Conservation (phyloP, 2,329 filamentous ascomycete genomes). For the Fulvia fulva region DNA sequence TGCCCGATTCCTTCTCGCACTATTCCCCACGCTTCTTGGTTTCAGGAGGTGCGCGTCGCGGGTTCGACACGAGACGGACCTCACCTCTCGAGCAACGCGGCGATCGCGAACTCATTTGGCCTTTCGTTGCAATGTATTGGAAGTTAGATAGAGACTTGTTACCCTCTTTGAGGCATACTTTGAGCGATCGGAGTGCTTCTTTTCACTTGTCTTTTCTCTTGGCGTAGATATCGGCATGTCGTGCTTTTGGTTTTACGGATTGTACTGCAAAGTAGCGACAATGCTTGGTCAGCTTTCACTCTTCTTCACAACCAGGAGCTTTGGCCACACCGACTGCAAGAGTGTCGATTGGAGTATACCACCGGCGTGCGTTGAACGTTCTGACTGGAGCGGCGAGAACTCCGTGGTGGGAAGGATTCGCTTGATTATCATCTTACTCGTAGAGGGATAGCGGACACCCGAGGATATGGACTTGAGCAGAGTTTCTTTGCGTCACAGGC, state of each 20-base stretch:
- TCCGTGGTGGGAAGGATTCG: not conserved
- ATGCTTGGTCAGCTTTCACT: not conserved
- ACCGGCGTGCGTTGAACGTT: not conserved
- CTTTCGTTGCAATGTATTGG: not conserved
- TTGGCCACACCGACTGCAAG: not conserved
- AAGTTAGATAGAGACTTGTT: not conserved
- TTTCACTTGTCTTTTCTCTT: not conserved
- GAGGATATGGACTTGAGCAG: too few relatives aligned
- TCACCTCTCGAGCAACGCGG: not conserved
- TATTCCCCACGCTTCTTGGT: not conserved
- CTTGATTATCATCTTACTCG: too few relatives aligned
- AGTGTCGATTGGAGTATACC: not conserved
- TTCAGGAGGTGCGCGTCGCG: not conserved
- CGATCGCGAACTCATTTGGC: not conserved
- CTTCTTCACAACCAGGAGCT: not conserved
- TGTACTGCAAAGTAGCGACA: not conserved
- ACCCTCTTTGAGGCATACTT: not conserved
- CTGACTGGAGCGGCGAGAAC: not conserved
- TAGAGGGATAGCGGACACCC: too few relatives aligned
- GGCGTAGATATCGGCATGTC: not conserved
- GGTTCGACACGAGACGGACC: not conserved
- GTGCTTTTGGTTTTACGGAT: not conserved
- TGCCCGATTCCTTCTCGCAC: not conserved
- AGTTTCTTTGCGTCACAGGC: too few relatives aligned
- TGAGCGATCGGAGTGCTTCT: not conserved